Percentiles rank a stretch among this genome's conserved stretches.
Evolutionary conservation across 2,329 filamentous ascomycete species (phyloP).

Genomic region (Aureobasidium sp.): DNA sequence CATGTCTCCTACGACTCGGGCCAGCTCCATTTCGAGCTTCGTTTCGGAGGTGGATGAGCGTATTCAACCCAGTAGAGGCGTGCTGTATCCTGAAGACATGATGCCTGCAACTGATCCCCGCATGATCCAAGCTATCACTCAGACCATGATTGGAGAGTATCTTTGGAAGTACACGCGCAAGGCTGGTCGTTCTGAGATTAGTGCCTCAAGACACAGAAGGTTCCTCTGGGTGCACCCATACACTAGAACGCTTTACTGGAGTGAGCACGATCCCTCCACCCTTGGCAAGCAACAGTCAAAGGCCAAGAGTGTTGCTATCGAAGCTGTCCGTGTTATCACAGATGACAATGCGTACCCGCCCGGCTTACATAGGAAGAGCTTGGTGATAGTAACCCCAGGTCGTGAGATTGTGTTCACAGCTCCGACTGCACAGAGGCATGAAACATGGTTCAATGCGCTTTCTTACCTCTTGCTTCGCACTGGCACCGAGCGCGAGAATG

Average conservation of each 20-base stretch:
- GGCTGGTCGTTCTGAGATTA: conserved; percentile 74
- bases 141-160: conserved; percentile 99
- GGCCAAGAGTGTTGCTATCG: conserved; percentile 87
- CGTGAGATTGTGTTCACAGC: conserved; percentile 91
- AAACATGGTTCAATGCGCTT: conserved; percentile 97
- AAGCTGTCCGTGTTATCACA: conserved; percentile 82
- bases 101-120: conserved; percentile 73
- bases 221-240: conserved; percentile 99
- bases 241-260: conserved; percentile 95
- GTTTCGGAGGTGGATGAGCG: conserved; percentile 86
- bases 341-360: conserved; percentile 95
- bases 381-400: conserved; percentile 83
- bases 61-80: conserved; percentile 66
- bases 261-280: conserved; percentile 74
- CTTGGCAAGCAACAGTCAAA: conserved; percentile 71
- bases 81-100: conserved; percentile 54
- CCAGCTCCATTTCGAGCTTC: conserved; percentile 91
- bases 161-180: conserved; percentile 99
- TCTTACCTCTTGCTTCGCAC: conserved; percentile 84
- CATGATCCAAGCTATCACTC: conserved; percentile 98
- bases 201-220: conserved; percentile 79
- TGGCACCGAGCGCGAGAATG: conserved; percentile 42
- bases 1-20: conserved; percentile 47
- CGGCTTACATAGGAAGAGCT: conserved; percentile 86
- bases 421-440: conserved; percentile 85